Conservation (phyloP, 169 alveolate genomes). For the Plasmodium adleri region DNA sequence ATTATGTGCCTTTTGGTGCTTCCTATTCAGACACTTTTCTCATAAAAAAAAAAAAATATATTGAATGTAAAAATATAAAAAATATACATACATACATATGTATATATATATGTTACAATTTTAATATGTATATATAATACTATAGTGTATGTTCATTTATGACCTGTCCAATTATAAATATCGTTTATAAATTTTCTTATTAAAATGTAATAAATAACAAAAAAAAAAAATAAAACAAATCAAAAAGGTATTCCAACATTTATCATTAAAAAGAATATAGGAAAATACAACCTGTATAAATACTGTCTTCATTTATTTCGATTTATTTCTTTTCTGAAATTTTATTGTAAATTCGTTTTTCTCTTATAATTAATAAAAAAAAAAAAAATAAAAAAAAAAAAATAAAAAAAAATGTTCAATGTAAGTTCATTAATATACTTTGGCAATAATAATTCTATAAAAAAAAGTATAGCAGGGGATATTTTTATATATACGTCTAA, state of each 20-base stretch:
- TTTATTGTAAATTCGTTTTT: background rate
- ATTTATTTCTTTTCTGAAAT: background rate
- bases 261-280: no score
- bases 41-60: background rate
- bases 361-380: background rate
- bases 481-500: conserved; percentile 43
- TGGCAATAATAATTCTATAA: conserved; percentile 24
- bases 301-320: background rate
- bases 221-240: no score
- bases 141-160: no score
- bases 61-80: background rate
- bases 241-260: no score
- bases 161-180: no score
- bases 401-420: conserved; percentile 37
- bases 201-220: no score
- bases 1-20: conserved; percentile 60
- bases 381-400: background rate
- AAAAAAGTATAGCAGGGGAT: conserved; percentile 29
- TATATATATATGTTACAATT: background rate
- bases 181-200: no score
- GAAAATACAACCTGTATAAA: background rate
- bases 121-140: background rate
- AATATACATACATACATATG: background rate
- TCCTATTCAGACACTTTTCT: background rate
- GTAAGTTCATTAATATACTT: conserved; percentile 41